Evolutionary conservation across 2,329 filamentous ascomycete species (phyloP).

Genomic region (Diaporthe longicolla): DNA sequence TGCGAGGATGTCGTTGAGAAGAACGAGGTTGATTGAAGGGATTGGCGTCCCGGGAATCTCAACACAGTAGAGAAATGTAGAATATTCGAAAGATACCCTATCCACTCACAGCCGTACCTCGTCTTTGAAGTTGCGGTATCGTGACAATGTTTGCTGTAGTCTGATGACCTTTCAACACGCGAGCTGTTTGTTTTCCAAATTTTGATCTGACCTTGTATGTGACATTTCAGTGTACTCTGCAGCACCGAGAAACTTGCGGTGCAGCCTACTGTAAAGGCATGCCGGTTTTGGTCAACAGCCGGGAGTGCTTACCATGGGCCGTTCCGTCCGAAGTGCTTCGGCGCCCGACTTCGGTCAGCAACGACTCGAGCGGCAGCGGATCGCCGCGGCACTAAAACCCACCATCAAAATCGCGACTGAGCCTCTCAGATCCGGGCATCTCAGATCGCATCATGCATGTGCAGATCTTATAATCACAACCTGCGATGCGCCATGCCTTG

Average conservation of each 20-base stretch:
- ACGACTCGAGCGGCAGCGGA: conserved; percentile 34
- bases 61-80: not conserved
- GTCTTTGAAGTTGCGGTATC: not conserved
- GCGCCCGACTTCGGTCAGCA: conserved; percentile 40
- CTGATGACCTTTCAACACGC: not conserved
- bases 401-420: not conserved
- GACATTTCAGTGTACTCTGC: not conserved
- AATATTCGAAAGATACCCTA: conserved; percentile 28
- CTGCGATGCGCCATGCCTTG: conserved; percentile 42
- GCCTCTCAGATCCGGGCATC: not conserved
- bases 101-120: not conserved
- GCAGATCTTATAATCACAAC: not conserved
- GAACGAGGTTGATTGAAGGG: not conserved
- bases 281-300: not conserved
- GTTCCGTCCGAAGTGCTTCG: not conserved
- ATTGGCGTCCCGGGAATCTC: not conserved
- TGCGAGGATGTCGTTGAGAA: conserved; percentile 76
- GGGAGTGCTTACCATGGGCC: conserved; percentile 19
- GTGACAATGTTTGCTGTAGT: not conserved
- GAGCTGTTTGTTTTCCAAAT: no score
- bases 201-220: not conserved
- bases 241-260: not conserved
- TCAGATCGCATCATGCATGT: not conserved
- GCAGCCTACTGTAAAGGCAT: not conserved
- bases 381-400: conserved; percentile 25